A percentile compares a stretch with the other conserved stretches of the same genome.
Evolutionary conservation across 2,329 filamentous ascomycete species (phyloP).

Genomic region (Claviceps digitariae): DNA sequence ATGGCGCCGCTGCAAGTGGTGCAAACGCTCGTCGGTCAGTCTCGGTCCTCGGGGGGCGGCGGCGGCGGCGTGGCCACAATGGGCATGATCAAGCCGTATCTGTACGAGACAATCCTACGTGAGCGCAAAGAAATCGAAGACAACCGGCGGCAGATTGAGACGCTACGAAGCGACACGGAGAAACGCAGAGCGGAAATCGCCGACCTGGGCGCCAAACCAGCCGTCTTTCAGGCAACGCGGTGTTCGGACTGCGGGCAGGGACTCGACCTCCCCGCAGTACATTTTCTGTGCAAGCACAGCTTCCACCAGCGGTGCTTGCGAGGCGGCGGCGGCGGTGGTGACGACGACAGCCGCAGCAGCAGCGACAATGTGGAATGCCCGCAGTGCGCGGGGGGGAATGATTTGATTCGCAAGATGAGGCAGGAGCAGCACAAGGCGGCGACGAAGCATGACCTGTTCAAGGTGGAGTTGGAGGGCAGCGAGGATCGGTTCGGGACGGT

Average conservation of each 20-base stretch:
- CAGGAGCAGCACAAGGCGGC: constrained; percentile 77
- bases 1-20: constrained; percentile 97
- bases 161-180: constrained; percentile 73
- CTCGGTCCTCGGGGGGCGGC: constrained; percentile 27
- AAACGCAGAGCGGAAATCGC: constrained; percentile 66
- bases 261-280: constrained; percentile 78
- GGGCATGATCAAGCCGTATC: constrained; percentile 92
- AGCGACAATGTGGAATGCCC: constrained; percentile 69
- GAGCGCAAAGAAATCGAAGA: constrained; percentile 73
- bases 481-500: constrained; percentile 81
- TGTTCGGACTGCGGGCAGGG: constrained; percentile 69
- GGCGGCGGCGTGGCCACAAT: constrained; percentile 67
- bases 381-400: constrained; percentile 69
- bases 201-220: constrained; percentile 65
- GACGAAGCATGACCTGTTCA: constrained; percentile 79
- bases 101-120: constrained; percentile 74
- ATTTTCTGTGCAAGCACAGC: constrained; percentile 93
- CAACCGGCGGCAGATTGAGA: constrained; percentile 69
- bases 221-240: constrained; percentile 79
- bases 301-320: constrained; percentile 85
- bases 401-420: constrained; percentile 77
- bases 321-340: constrained; percentile 17
- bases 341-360: constrained; percentile 10
- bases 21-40: constrained; percentile 65
- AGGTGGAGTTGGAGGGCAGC: constrained; percentile 60